Evolutionary conservation across 345 rosid species (phyloP), one percentile per base, ranked within the genome.

Genomic region (Lumnitzera littorea): DNA sequence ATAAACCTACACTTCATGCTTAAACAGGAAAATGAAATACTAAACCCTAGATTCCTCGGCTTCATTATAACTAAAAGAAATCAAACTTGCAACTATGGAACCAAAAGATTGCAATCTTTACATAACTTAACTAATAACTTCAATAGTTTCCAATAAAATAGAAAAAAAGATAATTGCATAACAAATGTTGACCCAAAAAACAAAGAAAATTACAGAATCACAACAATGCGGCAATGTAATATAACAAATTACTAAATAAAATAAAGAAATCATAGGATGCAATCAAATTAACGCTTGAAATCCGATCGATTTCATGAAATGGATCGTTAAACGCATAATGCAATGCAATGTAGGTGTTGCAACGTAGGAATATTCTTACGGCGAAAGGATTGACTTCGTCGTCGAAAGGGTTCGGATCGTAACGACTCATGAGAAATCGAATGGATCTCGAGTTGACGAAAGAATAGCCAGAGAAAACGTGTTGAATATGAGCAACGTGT

Each of bases 351-450:
- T 31, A 8, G 23, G 20, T 20, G 20, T 20, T 13, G 47, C 31
- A 50, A 46, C 12, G 25, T 31, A 49, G 3, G 58, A 25, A 23
- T 16, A 17, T 43, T 47, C 80, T 69, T 78, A 95, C 99, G 78
- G 97, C 85, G 69, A 91, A 95, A 63, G 97, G 96, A 78, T 91
- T 94, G 67, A 83, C 84, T 51, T 86, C 89, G 27, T 85, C 99
- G 25, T 78, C 97, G 76, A 88, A 91, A 10, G 96, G 85, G 70
- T 78, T 95, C 56, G 91, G 58, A 69, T 86, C 86, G 73, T 70
- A 72, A 61, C 78, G 89, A 68, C 82, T 85, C 99, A 91, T 90
- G 58, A 57, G 74, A 65, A 57, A 48, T 25, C 43, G 48, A 74
- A 69, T 65, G 71, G 77, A 60, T 54, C 65, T 24, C 52, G 24